A percentile compares a stretch with the other conserved stretches of the same genome.
Evolutionary conservation across 1,284 basidiomycete species (phyloP).

Genomic region (Sphaerobolus stellatus): DNA sequence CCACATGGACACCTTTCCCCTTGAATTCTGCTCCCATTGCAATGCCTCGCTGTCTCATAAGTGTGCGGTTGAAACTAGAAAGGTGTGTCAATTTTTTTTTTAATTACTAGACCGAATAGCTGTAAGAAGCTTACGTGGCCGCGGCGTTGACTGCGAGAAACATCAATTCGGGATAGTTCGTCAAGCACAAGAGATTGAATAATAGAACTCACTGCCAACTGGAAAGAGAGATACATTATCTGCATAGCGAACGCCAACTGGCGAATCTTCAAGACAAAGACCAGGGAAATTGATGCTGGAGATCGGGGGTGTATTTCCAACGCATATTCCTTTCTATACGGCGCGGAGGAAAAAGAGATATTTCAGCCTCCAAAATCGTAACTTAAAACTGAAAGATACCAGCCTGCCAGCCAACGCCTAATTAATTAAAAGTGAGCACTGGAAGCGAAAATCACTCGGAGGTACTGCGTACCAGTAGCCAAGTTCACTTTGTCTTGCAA

Average conservation of each 20-base stretch:
- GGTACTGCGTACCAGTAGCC: slow-evolving; percentile 55
- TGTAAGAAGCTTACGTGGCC: slow-evolving; percentile 62
- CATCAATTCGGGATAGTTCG: background rate
- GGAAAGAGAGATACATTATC: slow-evolving; percentile 69
- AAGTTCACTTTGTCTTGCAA: slow-evolving; percentile 56
- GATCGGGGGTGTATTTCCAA: slow-evolving; percentile 67
- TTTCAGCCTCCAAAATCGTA: too few species aligned
- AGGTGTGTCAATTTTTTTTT: too few species aligned
- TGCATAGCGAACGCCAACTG: slow-evolving; percentile 62
- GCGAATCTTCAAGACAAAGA: slow-evolving; percentile 65
- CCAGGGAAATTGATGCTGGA: slow-evolving; percentile 63
- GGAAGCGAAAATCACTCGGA: too few species aligned
- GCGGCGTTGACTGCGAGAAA: slow-evolving; percentile 57
- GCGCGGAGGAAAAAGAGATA: too few species aligned
- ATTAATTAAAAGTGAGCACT: too few species aligned
- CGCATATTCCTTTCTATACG: slow-evolving; percentile 58
- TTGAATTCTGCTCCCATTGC: slow-evolving; percentile 70
- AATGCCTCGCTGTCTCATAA: slow-evolving; percentile 61
- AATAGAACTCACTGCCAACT: background rate
- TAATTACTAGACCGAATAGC: too few species aligned
- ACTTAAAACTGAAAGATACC: too few species aligned
- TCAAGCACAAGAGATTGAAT: background rate
- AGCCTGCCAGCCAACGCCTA: too few species aligned
- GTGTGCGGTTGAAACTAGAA: slow-evolving; percentile 59
- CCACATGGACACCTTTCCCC: slow-evolving; percentile 66